phyloP scores from a whole-genome alignment of 2,329 filamentous ascomycete species.

The Phyllosticta citriasiana region DNA sequence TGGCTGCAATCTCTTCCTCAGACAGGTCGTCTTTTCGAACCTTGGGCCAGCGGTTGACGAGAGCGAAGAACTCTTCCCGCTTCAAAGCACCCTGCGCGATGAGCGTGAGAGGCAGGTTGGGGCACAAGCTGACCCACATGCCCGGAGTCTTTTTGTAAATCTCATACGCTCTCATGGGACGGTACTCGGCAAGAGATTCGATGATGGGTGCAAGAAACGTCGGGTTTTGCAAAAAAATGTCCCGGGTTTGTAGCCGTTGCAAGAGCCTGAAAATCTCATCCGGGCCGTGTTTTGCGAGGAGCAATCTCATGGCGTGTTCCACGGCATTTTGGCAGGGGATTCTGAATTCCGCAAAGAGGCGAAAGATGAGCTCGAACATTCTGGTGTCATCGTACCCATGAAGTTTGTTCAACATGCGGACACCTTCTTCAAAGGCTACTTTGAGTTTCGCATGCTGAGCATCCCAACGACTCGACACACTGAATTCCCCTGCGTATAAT shows the following conservation, averaged over 20 bases:
- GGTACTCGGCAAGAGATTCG: not conserved
- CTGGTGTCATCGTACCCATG: not conserved
- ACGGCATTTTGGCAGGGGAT: not conserved
- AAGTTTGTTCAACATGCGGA: not conserved
- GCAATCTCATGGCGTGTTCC: not conserved
- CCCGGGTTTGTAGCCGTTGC: not conserved
- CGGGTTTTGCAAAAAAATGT: not conserved
- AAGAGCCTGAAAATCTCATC: not conserved
- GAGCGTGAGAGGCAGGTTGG: slow-evolving; percentile 1
- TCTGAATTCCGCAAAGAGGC: not conserved
- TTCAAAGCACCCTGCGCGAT: slow-evolving; percentile 1
- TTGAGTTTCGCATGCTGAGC: not conserved
- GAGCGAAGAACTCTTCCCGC: slow-evolving; percentile 1
- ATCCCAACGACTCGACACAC: not conserved
- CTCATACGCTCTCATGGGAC: not conserved
- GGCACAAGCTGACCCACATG: slow-evolving; percentile 2
- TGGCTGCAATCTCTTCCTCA: not conserved
- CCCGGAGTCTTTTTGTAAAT: not conserved
- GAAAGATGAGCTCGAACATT: not conserved
- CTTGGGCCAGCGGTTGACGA: not conserved
- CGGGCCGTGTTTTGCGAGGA: not conserved
- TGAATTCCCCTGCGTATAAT: not conserved
- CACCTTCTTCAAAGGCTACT: not conserved
- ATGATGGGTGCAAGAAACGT: not conserved
- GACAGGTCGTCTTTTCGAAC: not conserved